These are phyloP conservation scores for Anaeromyces robustus DNA, from an alignment of 192 early-diverging fungal genomes.

Conservation along the genomic window DNA sequence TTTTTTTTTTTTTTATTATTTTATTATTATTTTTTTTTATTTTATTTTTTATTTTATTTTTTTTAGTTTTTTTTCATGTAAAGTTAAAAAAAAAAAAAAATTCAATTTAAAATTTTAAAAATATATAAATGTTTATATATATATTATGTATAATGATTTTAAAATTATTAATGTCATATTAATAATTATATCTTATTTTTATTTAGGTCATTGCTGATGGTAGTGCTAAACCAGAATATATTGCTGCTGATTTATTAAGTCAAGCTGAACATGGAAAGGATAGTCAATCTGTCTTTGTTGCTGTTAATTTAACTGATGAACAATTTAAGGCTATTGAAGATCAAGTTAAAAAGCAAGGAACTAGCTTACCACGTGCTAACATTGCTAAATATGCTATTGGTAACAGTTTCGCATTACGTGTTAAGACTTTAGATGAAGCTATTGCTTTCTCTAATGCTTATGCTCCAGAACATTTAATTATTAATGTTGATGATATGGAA, in stretches of 20 bases:
- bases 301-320: slow-evolving; percentile 50
- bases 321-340: slow-evolving; percentile 60
- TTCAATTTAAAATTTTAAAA: no score
- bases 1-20: no score
- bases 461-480: slow-evolving; percentile 95
- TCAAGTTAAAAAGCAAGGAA: slow-evolving; percentile 69
- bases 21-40: no score
- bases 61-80: no score
- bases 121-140: no score
- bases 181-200: not conserved
- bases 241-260: slow-evolving; percentile 85
- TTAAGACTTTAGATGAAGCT: slow-evolving; percentile 56
- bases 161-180: no score
- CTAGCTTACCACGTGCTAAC: slow-evolving; percentile 64
- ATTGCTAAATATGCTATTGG: slow-evolving; percentile 79
- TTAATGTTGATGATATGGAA: slow-evolving; percentile 64
- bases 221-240: slow-evolving; percentile 69
- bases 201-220: slow-evolving; percentile 71
- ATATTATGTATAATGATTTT: no score
- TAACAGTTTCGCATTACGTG: slow-evolving; percentile 64
- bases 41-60: no score
- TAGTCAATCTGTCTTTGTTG: slow-evolving; percentile 89
- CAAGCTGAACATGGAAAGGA: slow-evolving; percentile 97
- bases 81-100: no score
- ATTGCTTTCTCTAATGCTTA: slow-evolving; percentile 89